phyloP scores from a whole-genome alignment of 169 alveolate genomes.

The Plasmodium knowlesi region DNA sequence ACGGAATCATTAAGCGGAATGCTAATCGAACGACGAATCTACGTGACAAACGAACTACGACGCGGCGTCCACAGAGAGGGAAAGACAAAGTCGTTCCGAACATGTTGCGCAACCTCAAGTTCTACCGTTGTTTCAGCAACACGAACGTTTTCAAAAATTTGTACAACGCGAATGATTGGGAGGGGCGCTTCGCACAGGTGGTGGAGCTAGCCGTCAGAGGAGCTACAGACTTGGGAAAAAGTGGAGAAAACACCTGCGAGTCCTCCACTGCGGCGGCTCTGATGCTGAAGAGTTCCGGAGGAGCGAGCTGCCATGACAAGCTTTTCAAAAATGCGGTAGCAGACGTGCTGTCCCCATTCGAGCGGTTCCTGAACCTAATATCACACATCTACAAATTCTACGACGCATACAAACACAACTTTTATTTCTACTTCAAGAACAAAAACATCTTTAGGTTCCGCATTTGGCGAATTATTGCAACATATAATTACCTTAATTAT shows the following conservation, averaged over 20 bases:
- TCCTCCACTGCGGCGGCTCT: background rate
- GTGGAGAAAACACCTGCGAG: background rate
- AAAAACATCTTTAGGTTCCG: conserved; percentile 22
- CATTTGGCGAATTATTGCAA: conserved; percentile 26
- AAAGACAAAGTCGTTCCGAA: background rate
- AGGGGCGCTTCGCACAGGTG: background rate
- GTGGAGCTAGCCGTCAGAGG: background rate
- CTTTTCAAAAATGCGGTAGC: background rate
- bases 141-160: conserved; percentile 30
- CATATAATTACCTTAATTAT: conserved; percentile 37
- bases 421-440: background rate
- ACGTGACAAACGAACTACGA: background rate
- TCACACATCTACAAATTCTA: background rate
- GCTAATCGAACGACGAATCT: background rate
- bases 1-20: background rate
- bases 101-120: conserved; percentile 11
- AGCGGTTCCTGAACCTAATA: background rate
- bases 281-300: background rate
- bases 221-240: background rate
- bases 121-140: conserved; percentile 27
- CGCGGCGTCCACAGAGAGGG: background rate
- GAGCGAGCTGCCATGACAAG: background rate
- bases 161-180: conserved; percentile 19
- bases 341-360: background rate
- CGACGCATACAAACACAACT: conserved; percentile 26